Evolutionary conservation across 768 basidiomycete genomes (phyloP).

Genomic region (Tephrocybe sp.): DNA sequence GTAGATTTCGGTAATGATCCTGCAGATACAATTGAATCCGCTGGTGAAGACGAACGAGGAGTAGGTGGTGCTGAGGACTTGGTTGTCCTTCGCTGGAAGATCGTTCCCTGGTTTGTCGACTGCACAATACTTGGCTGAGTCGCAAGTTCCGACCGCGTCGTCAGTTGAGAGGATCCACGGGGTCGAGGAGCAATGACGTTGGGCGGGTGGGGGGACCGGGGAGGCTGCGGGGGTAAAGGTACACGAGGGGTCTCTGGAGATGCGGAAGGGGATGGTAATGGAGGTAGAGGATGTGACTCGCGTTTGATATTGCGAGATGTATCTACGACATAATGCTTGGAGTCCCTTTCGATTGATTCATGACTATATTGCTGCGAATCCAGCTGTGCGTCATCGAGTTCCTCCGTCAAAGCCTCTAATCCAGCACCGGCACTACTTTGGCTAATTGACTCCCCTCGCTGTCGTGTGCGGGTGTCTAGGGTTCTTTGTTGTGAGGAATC

Average conservation of each 20-base stretch:
- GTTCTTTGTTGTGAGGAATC: slow-evolving; percentile 28
- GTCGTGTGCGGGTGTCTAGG: slow-evolving; percentile 34
- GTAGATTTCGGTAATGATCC: slow-evolving; percentile 36
- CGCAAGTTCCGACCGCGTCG: slow-evolving; percentile 34
- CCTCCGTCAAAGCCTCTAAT: slow-evolving; percentile 63
- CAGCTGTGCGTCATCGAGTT: slow-evolving; percentile 35
- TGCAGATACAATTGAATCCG: slow-evolving; percentile 42
- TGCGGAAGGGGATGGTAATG: slow-evolving; percentile 49
- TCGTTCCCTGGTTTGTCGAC: slow-evolving; percentile 59
- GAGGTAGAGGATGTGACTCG: slow-evolving; percentile 67
- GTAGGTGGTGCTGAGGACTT: slow-evolving; percentile 65
- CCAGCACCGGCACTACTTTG: slow-evolving; percentile 58
- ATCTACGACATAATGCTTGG: slow-evolving; percentile 33
- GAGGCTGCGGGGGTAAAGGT: slow-evolving; percentile 17
- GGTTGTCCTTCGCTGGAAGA: slow-evolving; percentile 59
- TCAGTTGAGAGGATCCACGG: slow-evolving; percentile 53
- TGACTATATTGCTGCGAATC: slow-evolving; percentile 28
- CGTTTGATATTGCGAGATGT: slow-evolving; percentile 40
- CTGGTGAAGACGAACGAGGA: slow-evolving; percentile 49
- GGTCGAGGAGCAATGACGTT: slow-evolving; percentile 45
- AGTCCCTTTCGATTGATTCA: slow-evolving; percentile 19
- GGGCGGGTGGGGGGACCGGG: slow-evolving; percentile 49
- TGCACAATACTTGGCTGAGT: slow-evolving; percentile 45
- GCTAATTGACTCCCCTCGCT: slow-evolving; percentile 46
- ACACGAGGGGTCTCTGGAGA: slow-evolving; percentile 29